Conservation (phyloP, 1,284 basidiomycete species). For the Cryptococcus depauperatus region DNA sequence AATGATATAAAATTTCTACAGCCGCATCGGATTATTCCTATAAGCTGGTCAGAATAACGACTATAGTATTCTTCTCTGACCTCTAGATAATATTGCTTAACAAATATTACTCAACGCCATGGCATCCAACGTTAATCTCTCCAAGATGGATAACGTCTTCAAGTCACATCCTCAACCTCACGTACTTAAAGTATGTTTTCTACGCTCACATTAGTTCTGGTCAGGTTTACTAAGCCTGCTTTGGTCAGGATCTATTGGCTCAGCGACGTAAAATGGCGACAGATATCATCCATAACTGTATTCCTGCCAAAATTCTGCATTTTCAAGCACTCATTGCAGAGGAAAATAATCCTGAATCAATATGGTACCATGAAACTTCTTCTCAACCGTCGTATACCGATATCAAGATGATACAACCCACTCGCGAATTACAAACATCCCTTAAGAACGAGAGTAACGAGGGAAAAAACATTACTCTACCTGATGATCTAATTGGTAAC, state of each 20-base stretch:
- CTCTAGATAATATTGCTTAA: no score
- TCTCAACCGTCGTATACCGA: conserved; percentile 10
- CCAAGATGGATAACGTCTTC: conserved; percentile 25
- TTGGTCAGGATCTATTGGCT: conserved; percentile 18
- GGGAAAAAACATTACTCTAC: conserved; percentile 1
- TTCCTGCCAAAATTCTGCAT: conserved; percentile 23
- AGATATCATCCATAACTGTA: conserved; percentile 19
- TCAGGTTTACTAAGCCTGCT: background rate
- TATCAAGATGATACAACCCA: conserved; percentile 15
- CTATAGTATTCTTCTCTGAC: no score
- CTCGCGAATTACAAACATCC: background rate
- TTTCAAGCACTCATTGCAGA: conserved; percentile 15
- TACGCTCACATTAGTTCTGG: background rate
- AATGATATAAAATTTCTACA: no score
- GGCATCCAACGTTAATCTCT: conserved; percentile 1
- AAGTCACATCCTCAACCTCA: conserved; percentile 19
- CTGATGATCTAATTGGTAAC: conserved; percentile 2
- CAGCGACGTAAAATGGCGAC: conserved; percentile 18
- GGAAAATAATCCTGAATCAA: conserved; percentile 21
- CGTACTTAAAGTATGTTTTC: conserved; percentile 13
- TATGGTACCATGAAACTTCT: conserved; percentile 15
- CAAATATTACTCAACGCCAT: no score
- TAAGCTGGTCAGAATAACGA: no score
- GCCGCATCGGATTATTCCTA: no score
- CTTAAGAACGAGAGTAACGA: background rate